These are phyloP conservation scores for Gaeumannomyces sp. DNA, from an alignment of 2,329 filamentous ascomycete genomes.

Conservation along the genomic window DNA sequence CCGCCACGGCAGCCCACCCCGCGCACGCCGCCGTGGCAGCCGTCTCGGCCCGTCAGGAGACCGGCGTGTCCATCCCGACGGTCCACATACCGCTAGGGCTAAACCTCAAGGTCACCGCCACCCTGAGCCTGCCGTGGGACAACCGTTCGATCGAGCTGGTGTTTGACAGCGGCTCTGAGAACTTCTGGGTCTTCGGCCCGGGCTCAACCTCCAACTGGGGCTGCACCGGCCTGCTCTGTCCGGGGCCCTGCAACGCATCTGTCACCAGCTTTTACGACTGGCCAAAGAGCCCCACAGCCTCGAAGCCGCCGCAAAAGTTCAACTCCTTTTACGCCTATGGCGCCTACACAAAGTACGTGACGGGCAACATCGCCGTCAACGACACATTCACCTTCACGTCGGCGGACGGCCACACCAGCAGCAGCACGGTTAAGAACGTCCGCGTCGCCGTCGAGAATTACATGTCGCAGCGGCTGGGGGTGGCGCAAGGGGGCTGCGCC, in stretches of 20 bases:
- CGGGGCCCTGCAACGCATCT: constrained; percentile 14
- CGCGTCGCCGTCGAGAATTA: constrained; percentile 22
- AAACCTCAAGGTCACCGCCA: constrained; percentile 18
- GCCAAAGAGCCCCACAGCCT: constrained; percentile 12
- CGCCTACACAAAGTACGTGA: constrained; percentile 15
- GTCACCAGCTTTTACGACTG: constrained; percentile 10
- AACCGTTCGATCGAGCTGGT: constrained; percentile 18
- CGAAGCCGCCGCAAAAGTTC: constrained; percentile 8
- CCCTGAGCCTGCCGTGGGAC: constrained; percentile 16
- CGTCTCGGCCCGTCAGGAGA: not conserved
- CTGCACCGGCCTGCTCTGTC: constrained; percentile 10
- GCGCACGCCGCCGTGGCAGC: too few relatives aligned
- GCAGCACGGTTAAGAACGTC: constrained; percentile 17
- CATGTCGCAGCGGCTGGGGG: constrained; percentile 14
- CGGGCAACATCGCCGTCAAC: constrained; percentile 14
- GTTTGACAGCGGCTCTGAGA: too few relatives aligned
- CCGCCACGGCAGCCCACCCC: not conserved
- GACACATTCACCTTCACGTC: constrained; percentile 21
- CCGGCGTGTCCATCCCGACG: constrained; percentile 7
- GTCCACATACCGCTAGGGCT: constrained; percentile 12
- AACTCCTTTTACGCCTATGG: constrained; percentile 15
- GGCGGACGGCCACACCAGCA: constrained; percentile 2
- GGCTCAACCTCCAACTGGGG: constrained; percentile 17
- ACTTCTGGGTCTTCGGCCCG: constrained; percentile 17
- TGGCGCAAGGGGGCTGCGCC: constrained; percentile 12